Evolutionary conservation across 257 asterid species (phyloP), one percentile per base, ranked within the genome.

Genomic region (Osmanthus fragrans): DNA sequence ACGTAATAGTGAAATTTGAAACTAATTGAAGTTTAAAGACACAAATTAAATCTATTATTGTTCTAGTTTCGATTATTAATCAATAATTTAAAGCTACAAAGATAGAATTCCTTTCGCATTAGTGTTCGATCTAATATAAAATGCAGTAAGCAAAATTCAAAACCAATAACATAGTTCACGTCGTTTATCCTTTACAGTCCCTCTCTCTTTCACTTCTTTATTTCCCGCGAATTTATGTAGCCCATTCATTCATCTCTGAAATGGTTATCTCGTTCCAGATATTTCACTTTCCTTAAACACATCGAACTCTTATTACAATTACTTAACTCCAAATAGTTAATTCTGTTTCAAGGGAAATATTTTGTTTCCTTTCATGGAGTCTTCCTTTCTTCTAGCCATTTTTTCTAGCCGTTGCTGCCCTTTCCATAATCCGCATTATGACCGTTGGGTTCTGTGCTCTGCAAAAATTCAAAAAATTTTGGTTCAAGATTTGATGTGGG

Each of bases 391-490:
- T 21, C 66, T 72, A 40, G 30, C 13, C 68, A 16, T n/a, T 71
- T 84, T 83, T 75, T 82, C 73, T 82, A 84, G 86, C 88, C 88
- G 88, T 87, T 84, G 67, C 73, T 16, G 73, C 45, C 77, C 51
- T 85, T 82, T 45, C 82, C 79, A 29, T 9, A 81, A 42, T 54
- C 72, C 68, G 29, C 27, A 10, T 78, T 73, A 3, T 54, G 81
- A 82, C 86, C 82, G 84, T 85, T 82, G 71, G 73, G 29, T 47
- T 47, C 56, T 47, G 19, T 15, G n/a, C 56, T 47, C 2, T 49
- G 56, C 27, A 5, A 76, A 32, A 65, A 30, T 4, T 40, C 32
- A 42, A 47, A 65, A 65, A 67, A 12, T 29, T 47, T 29, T 49
- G 30, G 33, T 64, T 72, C 18, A 60, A 58, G 42, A 33, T n/a